phyloP scores from a whole-genome alignment of 352 stramenopile species.

The Phytophthora pisi region DNA sequence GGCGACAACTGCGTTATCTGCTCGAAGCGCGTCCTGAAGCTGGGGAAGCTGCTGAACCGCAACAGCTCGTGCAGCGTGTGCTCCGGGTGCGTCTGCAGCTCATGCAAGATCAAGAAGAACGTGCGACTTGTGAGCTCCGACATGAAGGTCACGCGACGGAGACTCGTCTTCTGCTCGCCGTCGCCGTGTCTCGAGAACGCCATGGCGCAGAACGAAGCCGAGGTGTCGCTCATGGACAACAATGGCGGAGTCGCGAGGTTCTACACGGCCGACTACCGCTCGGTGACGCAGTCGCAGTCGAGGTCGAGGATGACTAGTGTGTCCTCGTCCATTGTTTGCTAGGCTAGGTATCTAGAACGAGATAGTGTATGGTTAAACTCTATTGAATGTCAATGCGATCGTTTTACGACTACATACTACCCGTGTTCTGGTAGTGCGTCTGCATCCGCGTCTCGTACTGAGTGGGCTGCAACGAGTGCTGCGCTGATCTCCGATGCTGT shows the following conservation, averaged over 20 bases:
- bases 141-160: constrained; percentile 16
- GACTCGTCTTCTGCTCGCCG: constrained; percentile 28
- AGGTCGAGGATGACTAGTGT: neutral
- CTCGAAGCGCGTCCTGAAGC: neutral
- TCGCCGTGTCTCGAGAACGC: constrained; percentile 4
- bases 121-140: constrained; percentile 31
- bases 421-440: constrained; percentile 15
- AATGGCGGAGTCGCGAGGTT: neutral
- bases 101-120: constrained; percentile 24
- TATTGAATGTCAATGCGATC: neutral
- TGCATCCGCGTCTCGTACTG: constrained; percentile 20
- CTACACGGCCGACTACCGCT: neutral
- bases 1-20: constrained; percentile 8
- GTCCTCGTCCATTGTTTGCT: neutral
- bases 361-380: neutral
- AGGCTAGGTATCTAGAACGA: neutral
- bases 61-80: constrained; percentile 23
- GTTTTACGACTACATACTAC: neutral
- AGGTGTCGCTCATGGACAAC: neutral
- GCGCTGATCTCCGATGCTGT: constrained; percentile 13
- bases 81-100: constrained; percentile 16
- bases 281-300: neutral
- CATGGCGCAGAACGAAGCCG: neutral
- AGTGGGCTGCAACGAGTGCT: constrained; percentile 19
- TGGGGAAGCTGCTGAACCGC: constrained; percentile 10